These are phyloP conservation scores for Colletotrichum endophyticum DNA, from an alignment of 2,329 filamentous ascomycete genomes.

Conservation along the genomic window DNA sequence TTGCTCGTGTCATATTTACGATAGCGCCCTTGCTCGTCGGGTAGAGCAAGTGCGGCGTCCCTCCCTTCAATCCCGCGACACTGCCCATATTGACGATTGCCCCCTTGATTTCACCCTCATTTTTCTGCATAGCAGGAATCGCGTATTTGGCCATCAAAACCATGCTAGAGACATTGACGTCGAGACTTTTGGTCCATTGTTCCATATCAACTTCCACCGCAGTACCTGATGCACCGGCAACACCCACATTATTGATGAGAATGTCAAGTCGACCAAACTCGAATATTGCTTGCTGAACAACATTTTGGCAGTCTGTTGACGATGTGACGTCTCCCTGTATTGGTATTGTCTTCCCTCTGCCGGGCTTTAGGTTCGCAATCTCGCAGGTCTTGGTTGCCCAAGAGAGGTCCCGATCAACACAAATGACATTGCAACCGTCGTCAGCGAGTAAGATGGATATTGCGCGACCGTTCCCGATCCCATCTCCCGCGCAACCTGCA, in stretches of 20 bases:
- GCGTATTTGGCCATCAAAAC: constrained; percentile 21
- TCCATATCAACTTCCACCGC: constrained; percentile 65
- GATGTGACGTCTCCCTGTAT: constrained; percentile 60
- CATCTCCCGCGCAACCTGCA: constrained; percentile 60
- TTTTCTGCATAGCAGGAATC: constrained; percentile 36
- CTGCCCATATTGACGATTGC: constrained; percentile 67
- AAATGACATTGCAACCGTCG: constrained; percentile 64
- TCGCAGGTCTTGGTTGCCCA: constrained; percentile 58
- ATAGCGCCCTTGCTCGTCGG: constrained; percentile 46
- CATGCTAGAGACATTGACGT: constrained; percentile 35
- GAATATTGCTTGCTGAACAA: constrained; percentile 44
- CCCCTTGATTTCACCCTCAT: constrained; percentile 51
- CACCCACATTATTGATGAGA: constrained; percentile 68
- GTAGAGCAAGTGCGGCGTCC: constrained; percentile 42
- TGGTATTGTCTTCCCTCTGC: constrained; percentile 44
- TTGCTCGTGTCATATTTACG: constrained; percentile 50
- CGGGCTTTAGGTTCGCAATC: constrained; percentile 48
- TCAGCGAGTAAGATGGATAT: constrained; percentile 64
- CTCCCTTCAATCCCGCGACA: constrained; percentile 59
- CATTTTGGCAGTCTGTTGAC: constrained; percentile 52
- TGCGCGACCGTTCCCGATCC: constrained; percentile 65
- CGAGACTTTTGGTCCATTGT: constrained; percentile 60
- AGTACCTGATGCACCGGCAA: constrained; percentile 62
- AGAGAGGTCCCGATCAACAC: constrained; percentile 55
- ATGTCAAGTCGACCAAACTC: constrained; percentile 65